Conservation (phyloP, 208 protist species). For the Porcisia deanei region DNA sequence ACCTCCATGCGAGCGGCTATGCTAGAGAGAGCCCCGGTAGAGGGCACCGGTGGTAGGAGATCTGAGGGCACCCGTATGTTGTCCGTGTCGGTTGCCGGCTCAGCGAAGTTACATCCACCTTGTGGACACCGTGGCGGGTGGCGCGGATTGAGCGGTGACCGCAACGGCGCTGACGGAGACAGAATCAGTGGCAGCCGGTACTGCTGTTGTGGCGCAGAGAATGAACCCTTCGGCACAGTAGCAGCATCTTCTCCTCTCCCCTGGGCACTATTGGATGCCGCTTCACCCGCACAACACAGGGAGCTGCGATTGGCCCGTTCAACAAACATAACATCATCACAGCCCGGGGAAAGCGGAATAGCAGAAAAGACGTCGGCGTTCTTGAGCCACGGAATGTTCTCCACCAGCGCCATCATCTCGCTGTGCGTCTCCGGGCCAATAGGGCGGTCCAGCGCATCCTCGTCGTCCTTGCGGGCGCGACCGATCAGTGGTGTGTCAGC, state of each 20-base stretch:
- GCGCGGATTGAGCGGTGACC: not conserved
- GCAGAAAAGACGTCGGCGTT: slow-evolving; percentile 70
- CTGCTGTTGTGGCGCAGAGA: not conserved
- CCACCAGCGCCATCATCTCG: slow-evolving; percentile 41
- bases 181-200: not conserved
- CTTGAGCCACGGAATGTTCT: slow-evolving; percentile 64
- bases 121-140: not conserved
- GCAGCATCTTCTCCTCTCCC: not conserved
- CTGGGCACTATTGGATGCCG: not conserved
- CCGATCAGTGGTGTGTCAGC: not conserved
- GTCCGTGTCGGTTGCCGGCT: not conserved
- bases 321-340: slow-evolving; percentile 68
- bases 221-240: not conserved
- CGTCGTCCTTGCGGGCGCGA: not conserved
- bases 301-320: slow-evolving; percentile 16
- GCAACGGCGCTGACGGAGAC: not conserved
- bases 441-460: slow-evolving; percentile 30
- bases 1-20: slow-evolving; percentile 13
- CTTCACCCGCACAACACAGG: not conserved
- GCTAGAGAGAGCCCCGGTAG: slow-evolving; percentile 11
- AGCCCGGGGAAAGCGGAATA: slow-evolving; percentile 46
- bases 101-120: not conserved
- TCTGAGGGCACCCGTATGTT: not conserved
- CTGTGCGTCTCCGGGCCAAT: slow-evolving; percentile 34
- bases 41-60: slow-evolving; percentile 4